Base-by-base conservation (phyloP, 495 filamentous ascomycete species). In the Penicillium macrosclerotiorum region DNA sequence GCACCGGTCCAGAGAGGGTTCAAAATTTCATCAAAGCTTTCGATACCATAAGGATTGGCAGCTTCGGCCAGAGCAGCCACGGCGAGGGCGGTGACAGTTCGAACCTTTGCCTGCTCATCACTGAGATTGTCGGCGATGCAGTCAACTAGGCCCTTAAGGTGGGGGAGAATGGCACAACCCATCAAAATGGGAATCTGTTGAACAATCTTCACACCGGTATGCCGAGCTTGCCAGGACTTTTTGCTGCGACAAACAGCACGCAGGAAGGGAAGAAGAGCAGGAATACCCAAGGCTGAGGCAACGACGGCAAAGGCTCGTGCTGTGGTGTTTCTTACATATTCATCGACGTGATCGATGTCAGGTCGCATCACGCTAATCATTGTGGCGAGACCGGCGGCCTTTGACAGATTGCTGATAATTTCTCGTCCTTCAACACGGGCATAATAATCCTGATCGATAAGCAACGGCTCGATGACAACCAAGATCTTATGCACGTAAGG, bases 361-460 rank as follows among this genome's bases (percentile, higher is more conserved):
- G 94, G 94, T 52, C 94, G 80, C 93, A 99, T 97, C 5, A 88
- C 91, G 72, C 89, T 95, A 61, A 99, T 97, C 94, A 99, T 99
- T 54, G 92, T 91, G 5, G 94, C 94, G 38, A 99, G 82, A 68
- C 94, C 94, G 49, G 94, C 94, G 9, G 94, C 94, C 71, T 97
- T 97, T 57, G 85, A 85, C 36, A 99, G 79, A 62, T 97, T 97
- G 38, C 91, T 96, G 55, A 99, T 97, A 55, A 99, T 99, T 68
- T 97, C 94, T 42, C 92, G 87, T 64, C 94, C 94, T 65, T 99
- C 94, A 23, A 97, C 91, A 57, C 94, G 88, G 31, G 94, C 94
- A 73, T 97, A 99, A 68, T 97, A 97, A 69, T 99, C 94, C 72
- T 97, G 93, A 64, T 97, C 94, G 59, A 99, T 99, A 54, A 99